phyloP scores from a whole-genome alignment of 2,329 filamentous ascomycete genomes.

The Truncatella angustata region DNA sequence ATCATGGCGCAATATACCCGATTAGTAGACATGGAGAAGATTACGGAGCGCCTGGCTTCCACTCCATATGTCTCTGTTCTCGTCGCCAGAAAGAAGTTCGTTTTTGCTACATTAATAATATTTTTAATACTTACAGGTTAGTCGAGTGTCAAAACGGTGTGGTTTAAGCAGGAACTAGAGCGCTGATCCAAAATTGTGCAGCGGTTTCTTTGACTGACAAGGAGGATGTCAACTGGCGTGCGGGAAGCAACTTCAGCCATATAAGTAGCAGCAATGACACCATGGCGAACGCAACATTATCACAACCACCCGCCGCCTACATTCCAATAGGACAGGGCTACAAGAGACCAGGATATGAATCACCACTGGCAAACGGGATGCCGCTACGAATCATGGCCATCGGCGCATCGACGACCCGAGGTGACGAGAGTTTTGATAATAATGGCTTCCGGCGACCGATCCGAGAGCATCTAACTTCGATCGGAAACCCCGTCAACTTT shows the following conservation, averaged over 20 bases:
- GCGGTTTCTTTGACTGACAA: slow-evolving; percentile 13
- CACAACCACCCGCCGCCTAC: neutral
- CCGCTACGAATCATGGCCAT: slow-evolving; percentile 24
- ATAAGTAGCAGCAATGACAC: slow-evolving; percentile 10
- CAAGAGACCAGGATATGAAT: slow-evolving; percentile 12
- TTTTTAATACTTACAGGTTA: slow-evolving; percentile 13
- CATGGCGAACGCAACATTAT: slow-evolving; percentile 2
- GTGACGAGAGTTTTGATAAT: slow-evolving; percentile 21
- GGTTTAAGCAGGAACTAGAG: too few species aligned
- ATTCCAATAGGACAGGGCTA: slow-evolving; percentile 11
- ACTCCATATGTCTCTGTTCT: slow-evolving; percentile 11
- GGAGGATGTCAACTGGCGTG: slow-evolving; percentile 11
- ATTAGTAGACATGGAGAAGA: too few species aligned
- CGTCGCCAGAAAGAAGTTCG: slow-evolving; percentile 9
- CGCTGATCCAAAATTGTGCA: too few species aligned
- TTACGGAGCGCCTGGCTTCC: slow-evolving; percentile 6
- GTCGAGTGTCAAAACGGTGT: too few species aligned
- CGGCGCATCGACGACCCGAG: slow-evolving; percentile 23
- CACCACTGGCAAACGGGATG: slow-evolving; percentile 30
- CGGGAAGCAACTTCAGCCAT: slow-evolving; percentile 8
- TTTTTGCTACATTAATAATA: slow-evolving; percentile 12
- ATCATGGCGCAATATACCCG: neutral
- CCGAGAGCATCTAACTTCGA: slow-evolving; percentile 17
- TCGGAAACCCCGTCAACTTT: slow-evolving; percentile 24
- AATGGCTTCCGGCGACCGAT: slow-evolving; percentile 23